Percentiles rank a stretch among this genome's conserved stretches.
phyloP scores from a whole-genome alignment of 495 filamentous ascomycete species.

The Penicillium taxi region DNA sequence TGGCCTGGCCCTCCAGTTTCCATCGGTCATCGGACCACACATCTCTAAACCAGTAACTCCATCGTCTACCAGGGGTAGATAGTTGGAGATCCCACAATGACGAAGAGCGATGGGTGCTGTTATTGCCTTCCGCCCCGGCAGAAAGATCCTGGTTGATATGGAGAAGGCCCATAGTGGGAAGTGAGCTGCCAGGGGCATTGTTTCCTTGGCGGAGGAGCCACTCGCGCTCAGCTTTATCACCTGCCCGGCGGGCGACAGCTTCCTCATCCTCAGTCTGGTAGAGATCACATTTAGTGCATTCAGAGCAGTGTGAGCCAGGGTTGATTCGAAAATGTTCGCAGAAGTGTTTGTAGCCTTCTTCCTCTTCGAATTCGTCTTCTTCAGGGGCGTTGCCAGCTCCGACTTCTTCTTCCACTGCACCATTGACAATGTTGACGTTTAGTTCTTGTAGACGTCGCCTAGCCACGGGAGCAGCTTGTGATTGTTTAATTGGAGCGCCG shows the following conservation, averaged over 20 bases:
- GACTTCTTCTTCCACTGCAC: conserved; percentile 8
- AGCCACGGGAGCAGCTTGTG: conserved; percentile 2
- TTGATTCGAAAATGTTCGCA: conserved; percentile 83
- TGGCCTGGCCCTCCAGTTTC: conserved; percentile 36
- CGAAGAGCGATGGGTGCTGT: conserved; percentile 2
- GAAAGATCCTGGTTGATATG: conserved; percentile 35
- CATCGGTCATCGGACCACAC: conserved; percentile 34
- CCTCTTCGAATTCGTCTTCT: conserved; percentile 35
- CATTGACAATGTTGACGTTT: conserved; percentile 8
- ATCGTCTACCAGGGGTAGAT: conserved; percentile 12
- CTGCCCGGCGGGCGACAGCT: conserved; percentile 62
- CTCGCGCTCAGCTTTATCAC: conserved; percentile 67
- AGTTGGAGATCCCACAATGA: conserved; percentile 14
- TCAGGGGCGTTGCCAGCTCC: conserved; percentile 13
- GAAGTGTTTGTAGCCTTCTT: conserved; percentile 80
- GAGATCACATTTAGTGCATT: conserved; percentile 84
- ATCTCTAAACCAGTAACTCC: conserved; percentile 32
- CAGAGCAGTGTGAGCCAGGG: conserved; percentile 60
- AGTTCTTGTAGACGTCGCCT: conserved; percentile 3
- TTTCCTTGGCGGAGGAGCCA: conserved; percentile 65
- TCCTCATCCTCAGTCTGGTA: conserved; percentile 86
- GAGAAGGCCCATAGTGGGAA: conserved; percentile 13
- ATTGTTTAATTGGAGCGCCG: conserved; percentile 18
- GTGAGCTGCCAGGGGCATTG: conserved; percentile 7
- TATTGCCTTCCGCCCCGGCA: conserved; percentile 8